Evolutionary conservation across 805 yeast genomes (phyloP).

Genomic region (Komagataella phaffii): DNA sequence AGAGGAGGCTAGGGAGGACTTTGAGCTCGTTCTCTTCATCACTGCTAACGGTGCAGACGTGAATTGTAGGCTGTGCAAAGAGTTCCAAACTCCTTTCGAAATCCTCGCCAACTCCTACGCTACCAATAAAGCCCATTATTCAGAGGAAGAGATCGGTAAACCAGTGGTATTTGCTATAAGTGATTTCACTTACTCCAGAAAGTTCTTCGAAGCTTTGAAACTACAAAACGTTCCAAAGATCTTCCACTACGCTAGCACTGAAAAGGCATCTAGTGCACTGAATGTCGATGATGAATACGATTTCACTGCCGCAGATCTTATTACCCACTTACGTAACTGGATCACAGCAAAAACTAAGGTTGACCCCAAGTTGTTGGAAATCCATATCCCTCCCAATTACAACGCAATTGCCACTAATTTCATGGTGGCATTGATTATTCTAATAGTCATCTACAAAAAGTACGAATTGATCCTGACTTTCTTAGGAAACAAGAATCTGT

Average conservation of each 20-base stretch:
- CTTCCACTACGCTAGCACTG: slow-evolving; percentile 30
- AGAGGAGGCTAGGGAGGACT: slow-evolving; percentile 49
- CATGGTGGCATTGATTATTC: slow-evolving; percentile 20
- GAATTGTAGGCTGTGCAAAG: slow-evolving; percentile 65
- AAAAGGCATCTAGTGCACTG: slow-evolving; percentile 14
- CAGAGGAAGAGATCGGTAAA: slow-evolving; percentile 26
- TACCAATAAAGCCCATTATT: slow-evolving; percentile 34
- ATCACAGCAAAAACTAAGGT: slow-evolving; percentile 19
- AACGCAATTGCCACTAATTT: slow-evolving; percentile 18
- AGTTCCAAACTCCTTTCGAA: slow-evolving; percentile 53
- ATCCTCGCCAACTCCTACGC: slow-evolving; percentile 47
- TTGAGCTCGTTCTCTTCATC: slow-evolving; percentile 48
- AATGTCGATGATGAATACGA: slow-evolving; percentile 24
- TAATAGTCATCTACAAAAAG: slow-evolving; percentile 14
- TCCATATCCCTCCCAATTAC: slow-evolving; percentile 30
- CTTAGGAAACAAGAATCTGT: slow-evolving; percentile 39
- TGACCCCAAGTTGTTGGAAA: slow-evolving; percentile 13
- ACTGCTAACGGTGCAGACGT: slow-evolving; percentile 66
- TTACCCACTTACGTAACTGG: slow-evolving; percentile 19
- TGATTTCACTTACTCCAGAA: slow-evolving; percentile 49
- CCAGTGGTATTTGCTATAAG: slow-evolving; percentile 57
- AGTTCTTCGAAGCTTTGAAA: slow-evolving; percentile 34
- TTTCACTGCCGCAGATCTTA: slow-evolving; percentile 29
- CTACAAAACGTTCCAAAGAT: slow-evolving; percentile 73
- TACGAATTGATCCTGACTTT: slow-evolving; percentile 23